These are phyloP conservation scores for Podila verticillata DNA, from an alignment of 192 early-diverging fungal genomes.

Conservation along the genomic window DNA sequence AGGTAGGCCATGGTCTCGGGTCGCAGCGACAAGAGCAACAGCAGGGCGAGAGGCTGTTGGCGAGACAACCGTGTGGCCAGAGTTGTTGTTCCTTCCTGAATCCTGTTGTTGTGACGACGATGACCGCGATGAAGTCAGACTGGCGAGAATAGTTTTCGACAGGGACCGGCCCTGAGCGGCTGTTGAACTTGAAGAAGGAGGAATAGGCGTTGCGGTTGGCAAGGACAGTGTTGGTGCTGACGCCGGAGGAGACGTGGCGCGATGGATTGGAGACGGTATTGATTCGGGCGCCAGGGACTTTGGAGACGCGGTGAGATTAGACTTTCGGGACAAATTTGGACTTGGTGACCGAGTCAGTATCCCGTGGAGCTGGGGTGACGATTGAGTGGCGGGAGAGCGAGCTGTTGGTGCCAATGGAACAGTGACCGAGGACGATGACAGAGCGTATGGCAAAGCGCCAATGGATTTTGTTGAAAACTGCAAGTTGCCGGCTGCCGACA, in stretches of 20 bases:
- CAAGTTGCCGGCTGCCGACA: too few species aligned
- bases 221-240: not conserved
- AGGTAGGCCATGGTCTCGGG: too few species aligned
- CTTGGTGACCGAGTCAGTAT: conserved; percentile 29
- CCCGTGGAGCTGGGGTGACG: conserved; percentile 12
- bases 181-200: not conserved
- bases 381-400: not conserved
- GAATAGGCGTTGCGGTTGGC: not conserved
- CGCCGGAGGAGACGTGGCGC: not conserved
- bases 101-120: not conserved
- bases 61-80: not conserved
- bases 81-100: not conserved
- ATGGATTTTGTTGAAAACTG: not conserved
- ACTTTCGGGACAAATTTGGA: conserved; percentile 12
- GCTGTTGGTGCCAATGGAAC: too few species aligned
- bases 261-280: too few species aligned
- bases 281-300: too few species aligned
- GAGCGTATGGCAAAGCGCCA: not conserved
- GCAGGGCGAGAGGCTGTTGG: not conserved
- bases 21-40: too few species aligned
- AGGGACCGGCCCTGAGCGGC: not conserved
- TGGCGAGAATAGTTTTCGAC: conserved; percentile 2
- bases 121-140: not conserved
- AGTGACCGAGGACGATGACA: conserved; percentile 3
- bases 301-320: not conserved